Base-by-base conservation (phyloP, 352 stramenopile genomes). In the Blastocystis hominis region DNA sequence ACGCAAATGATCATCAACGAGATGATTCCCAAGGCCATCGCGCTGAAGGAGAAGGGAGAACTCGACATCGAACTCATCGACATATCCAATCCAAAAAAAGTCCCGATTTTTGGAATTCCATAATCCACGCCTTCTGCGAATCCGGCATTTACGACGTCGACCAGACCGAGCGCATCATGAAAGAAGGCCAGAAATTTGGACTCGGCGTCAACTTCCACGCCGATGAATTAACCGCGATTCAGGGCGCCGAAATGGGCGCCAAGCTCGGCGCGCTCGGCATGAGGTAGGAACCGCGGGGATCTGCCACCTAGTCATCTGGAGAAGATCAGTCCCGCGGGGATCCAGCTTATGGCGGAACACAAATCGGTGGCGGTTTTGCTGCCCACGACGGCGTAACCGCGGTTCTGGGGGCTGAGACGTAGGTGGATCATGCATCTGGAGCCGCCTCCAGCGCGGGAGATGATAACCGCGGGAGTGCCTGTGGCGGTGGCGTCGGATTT, bases 201-300 rank as follows among this genome's bases (percentile, higher is more conserved):
- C 89, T 95, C 62, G 90, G 93, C 66, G 92, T 95, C 88, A 94
- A 94, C 84, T 94, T 95, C 89, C 92, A 95, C 79, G 92, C 91
- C 50, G 92, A 95, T 63, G 92, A 95, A 78, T 91, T 95, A 54
- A 89, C 92, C 78, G 90, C 91, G 3, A 92, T 94, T 91, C 89
- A 91, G n/a, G 94, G 91, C 0, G 92, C 92, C 36, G 89, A 91
- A 42, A 89, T 95, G 13, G 92, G 91, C 0, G 90, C 91, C 0
- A 88, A 91, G 84, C 89, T 94, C 0, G 89, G 90, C 53, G 92
- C 92, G 15, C 91, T 91, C 75, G 92, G 92, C 2, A 92, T 94
- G 68, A 86, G 75, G 75, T 86, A 50, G 6, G 5, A 20, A 42
- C 24, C 20, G n/a, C 2, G 17, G 64, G 13, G 30, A 47, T 55